A percentile compares a stretch with the other conserved stretches of the same genome.
phyloP scores from a whole-genome alignment of 2,329 filamentous ascomycete species.

The Rhytidhysteron rufulum region DNA sequence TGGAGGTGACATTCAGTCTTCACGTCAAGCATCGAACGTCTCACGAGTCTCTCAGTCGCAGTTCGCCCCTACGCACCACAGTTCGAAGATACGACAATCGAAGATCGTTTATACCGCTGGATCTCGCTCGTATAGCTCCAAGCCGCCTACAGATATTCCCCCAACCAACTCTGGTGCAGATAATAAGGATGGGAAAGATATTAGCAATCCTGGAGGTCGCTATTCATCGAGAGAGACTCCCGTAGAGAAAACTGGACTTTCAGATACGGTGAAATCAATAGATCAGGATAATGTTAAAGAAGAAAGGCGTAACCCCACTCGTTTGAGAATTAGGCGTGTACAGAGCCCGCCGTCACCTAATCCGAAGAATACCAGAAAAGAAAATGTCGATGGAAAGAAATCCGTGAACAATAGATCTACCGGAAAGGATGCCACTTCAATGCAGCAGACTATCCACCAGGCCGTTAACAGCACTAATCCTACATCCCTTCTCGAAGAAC shows the following conservation, averaged over 20 bases:
- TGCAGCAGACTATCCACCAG: not conserved
- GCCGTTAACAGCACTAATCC: not conserved
- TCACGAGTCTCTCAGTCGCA: not conserved
- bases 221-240: not conserved
- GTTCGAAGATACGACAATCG: not conserved
- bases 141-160: not conserved
- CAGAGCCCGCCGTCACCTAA: not conserved
- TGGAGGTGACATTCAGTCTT: not conserved
- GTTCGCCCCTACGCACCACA: not conserved
- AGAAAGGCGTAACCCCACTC: not conserved
- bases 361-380: not conserved
- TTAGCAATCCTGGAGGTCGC: not conserved
- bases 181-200: not conserved
- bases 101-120: not conserved
- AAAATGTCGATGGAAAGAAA: not conserved
- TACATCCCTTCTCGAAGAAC: slow-evolving; percentile 44
- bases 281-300: not conserved
- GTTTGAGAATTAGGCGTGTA: not conserved
- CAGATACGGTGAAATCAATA: not conserved
- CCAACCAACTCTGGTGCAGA: not conserved
- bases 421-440: not conserved
- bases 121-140: not conserved
- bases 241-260: not conserved
- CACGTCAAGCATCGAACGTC: not conserved
- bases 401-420: not conserved